Conservation (phyloP, 768 basidiomycete genomes). For the Collybiopsis luxurians region DNA sequence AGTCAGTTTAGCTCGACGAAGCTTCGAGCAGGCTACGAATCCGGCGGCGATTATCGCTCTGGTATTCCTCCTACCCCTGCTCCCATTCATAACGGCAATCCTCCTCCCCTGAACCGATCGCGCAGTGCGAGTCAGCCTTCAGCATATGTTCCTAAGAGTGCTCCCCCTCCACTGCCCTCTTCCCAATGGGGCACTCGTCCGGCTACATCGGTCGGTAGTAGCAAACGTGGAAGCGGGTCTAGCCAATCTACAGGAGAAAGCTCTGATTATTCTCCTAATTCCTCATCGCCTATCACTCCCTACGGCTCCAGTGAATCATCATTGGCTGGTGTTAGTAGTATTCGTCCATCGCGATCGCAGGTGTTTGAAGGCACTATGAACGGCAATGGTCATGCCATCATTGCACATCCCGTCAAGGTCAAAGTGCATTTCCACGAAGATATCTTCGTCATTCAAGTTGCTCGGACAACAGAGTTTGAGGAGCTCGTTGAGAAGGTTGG, state of each 20-base stretch:
- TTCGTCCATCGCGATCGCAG: constrained; percentile 47
- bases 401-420: constrained; percentile 63
- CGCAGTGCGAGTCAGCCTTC: constrained; percentile 80
- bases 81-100: constrained; percentile 10
- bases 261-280: constrained; percentile 83
- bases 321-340: constrained; percentile 39
- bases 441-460: constrained; percentile 91
- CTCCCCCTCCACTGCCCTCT: constrained; percentile 53
- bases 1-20: constrained; percentile 72
- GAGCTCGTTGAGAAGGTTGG: constrained; percentile 89
- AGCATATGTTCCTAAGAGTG: constrained; percentile 58
- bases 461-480: constrained; percentile 71
- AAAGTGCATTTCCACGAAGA: constrained; percentile 96
- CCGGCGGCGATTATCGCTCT: constrained; percentile 32
- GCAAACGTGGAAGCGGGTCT: constrained; percentile 78
- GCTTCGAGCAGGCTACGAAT: constrained; percentile 53
- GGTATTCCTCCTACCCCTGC: constrained; percentile 27
- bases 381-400: constrained; percentile 16
- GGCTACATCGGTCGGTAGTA: constrained; percentile 33
- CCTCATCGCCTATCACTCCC: constrained; percentile 84
- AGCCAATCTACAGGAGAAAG: constrained; percentile 81
- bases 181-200: constrained; percentile 46
- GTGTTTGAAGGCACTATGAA: constrained; percentile 41
- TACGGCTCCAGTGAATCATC: constrained; percentile 90
- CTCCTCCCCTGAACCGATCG: constrained; percentile 48